phyloP scores from a whole-genome alignment of 352 stramenopile genomes.

The Pythium aristosporum region DNA sequence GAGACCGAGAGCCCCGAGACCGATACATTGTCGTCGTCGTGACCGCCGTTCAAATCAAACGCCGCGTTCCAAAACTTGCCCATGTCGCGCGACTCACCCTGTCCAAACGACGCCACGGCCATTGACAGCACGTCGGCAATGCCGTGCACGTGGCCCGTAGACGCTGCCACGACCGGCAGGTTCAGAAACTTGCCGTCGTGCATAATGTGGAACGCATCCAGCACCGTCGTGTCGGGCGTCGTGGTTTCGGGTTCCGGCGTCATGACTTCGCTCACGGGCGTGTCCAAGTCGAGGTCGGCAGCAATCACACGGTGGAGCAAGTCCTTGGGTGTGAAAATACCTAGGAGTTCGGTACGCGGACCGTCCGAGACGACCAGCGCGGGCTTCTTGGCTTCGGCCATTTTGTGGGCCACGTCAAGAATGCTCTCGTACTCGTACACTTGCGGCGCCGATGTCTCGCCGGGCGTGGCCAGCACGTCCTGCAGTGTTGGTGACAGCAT shows the following conservation, averaged over 20 bases:
- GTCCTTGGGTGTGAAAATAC: conserved; percentile 98
- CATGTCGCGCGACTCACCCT: conserved; percentile 69
- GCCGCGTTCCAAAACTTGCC: conserved; percentile 77
- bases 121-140: conserved; percentile 84
- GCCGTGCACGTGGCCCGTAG: conserved; percentile 72
- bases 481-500: conserved; percentile 83
- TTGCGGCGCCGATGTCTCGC: conserved; percentile 69
- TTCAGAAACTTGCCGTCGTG: conserved; percentile 98
- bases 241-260: conserved; percentile 95
- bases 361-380: conserved; percentile 73
- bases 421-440: conserved; percentile 73
- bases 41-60: conserved; percentile 48
- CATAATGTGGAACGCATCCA: conserved; percentile 98
- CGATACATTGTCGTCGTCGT: conserved; percentile 53
- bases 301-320: conserved; percentile 95
- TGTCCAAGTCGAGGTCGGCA: conserved; percentile 87
- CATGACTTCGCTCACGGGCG: conserved; percentile 92
- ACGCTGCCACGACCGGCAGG: conserved; percentile 90
- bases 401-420: conserved; percentile 69
- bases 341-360: conserved; percentile 77
- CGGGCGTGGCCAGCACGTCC: conserved; percentile 63
- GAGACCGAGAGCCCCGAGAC: conserved; percentile 28
- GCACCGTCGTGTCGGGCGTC: conserved; percentile 90
- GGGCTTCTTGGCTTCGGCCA: conserved; percentile 76
- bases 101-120: conserved; percentile 68